These are phyloP conservation scores for Ajuga chamaepitys DNA, from an alignment of 257 asterid genomes.

Conservation along the genomic window DNA sequence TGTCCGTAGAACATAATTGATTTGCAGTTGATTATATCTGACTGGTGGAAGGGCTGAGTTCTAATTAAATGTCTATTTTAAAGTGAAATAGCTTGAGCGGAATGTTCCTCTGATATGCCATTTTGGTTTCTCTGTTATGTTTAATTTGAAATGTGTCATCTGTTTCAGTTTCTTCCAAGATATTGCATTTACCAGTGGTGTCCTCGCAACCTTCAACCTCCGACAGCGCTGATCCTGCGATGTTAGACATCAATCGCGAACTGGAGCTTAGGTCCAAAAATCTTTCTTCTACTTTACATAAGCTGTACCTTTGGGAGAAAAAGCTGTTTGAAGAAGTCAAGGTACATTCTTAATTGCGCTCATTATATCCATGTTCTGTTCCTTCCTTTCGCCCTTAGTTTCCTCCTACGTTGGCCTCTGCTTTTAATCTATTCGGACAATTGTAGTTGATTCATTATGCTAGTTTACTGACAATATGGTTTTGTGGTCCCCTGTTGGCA, in stretches of 20 bases:
- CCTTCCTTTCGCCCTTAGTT: neutral
- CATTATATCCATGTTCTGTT: constrained; percentile 2
- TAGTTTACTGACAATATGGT: constrained; percentile 21
- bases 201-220: constrained; percentile 61
- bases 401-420: constrained; percentile 13
- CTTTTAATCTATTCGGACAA: constrained; percentile 17
- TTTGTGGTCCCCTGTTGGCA: constrained; percentile 33
- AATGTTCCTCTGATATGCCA: neutral
- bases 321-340: constrained; percentile 91
- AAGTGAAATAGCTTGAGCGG: neutral
- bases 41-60: neutral
- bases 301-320: constrained; percentile 94
- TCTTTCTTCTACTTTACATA: constrained; percentile 84
- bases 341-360: constrained; percentile 36
- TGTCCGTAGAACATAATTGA: neutral
- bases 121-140: constrained; percentile 9
- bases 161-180: constrained; percentile 67
- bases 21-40: neutral
- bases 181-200: constrained; percentile 51
- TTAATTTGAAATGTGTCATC: constrained; percentile 10
- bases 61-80: neutral
- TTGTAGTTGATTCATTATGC: constrained; percentile 19
- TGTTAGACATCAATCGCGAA: constrained; percentile 46
- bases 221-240: constrained; percentile 41
- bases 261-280: constrained; percentile 54